Base-by-base conservation (phyloP, 73 alveolate genomes). In the Paramecium tetraurelia region DNA sequence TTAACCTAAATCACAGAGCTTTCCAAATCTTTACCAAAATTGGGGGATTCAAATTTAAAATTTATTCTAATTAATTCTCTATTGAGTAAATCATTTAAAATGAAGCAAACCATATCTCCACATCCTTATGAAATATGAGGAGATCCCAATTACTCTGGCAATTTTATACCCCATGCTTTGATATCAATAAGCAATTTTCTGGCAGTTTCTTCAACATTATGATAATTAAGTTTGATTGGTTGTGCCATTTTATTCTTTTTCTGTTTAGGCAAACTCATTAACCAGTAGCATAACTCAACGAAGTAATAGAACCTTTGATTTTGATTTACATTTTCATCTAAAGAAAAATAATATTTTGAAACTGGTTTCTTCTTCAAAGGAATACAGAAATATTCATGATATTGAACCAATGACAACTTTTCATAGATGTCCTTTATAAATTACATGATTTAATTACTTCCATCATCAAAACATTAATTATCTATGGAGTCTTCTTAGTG, bases 401-500 rank as follows among this genome's bases (percentile, higher is more conserved):
- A 98, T 86, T 98, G 96, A 5, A 98, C 92, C 46, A 97, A 94
- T 46, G 95, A 90, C n/a, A 98, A 96, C 85, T 98, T 98, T 85
- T 98, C 99, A 80, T 94, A 94, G 43, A 98, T 96, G 89, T 98
- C 99, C 86, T 98, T 99, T 98, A 18, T n/a, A 4, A 63, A 22
- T 12, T 4, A 12, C 21, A 40, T 44, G 4, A 10, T 40, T 27
- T 53, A 53, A 53, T n/a, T n/a, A 38, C 86, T 38, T 87, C 80
- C 75, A 68, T 89, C 71, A 89, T 63, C 7, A 89, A 24, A 11
- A 89, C 75, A 59, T 83, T 70, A 69, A 59, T 57, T 9, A 89
- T 89, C 31, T 71, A 68, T 36, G 95, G 95, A 38, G 93, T 92
- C 70, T 88, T 96, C 86, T 93, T 93, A 59, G 75, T 85, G 48